phyloP scores from a whole-genome alignment of 106 monocot species.

The Alisma plantagoaquatica region DNA sequence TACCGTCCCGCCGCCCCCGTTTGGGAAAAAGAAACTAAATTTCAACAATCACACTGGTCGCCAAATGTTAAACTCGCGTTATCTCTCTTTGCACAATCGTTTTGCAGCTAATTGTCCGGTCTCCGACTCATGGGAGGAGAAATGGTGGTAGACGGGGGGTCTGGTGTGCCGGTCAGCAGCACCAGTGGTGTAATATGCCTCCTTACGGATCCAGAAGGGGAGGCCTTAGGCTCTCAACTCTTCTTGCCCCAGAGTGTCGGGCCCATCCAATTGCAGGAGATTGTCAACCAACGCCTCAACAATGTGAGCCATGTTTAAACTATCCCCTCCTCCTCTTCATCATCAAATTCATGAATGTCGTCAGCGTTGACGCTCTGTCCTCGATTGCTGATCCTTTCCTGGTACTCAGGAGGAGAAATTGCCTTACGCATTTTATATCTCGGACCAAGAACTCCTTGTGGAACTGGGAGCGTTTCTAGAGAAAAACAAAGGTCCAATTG shows the following conservation, averaged over 20 bases:
- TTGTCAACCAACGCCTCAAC: conserved; percentile 77
- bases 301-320: conserved; percentile 38
- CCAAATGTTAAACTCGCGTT: too few species aligned
- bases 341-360: background rate
- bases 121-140: too few species aligned
- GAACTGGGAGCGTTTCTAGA: conserved; percentile 55
- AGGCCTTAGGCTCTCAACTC: conserved; percentile 47
- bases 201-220: conserved; percentile 63
- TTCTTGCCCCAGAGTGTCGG: conserved; percentile 69
- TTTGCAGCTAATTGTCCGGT: too few species aligned
- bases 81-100: too few species aligned
- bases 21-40: too few species aligned
- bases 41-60: too few species aligned
- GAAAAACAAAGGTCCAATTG: conserved; percentile 55
- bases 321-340: background rate
- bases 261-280: conserved; percentile 76
- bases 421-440: conserved; percentile 90
- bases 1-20: too few species aligned
- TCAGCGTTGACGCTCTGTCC: background rate
- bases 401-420: conserved; percentile 88
- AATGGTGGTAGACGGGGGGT: too few species aligned
- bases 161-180: too few species aligned
- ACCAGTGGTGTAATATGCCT: conserved; percentile 53
- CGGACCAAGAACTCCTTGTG: conserved; percentile 71
- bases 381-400: background rate